phyloP scores from a whole-genome alignment of 2,329 filamentous ascomycete species.

The Monilinia vaccinii-corymbosi region DNA sequence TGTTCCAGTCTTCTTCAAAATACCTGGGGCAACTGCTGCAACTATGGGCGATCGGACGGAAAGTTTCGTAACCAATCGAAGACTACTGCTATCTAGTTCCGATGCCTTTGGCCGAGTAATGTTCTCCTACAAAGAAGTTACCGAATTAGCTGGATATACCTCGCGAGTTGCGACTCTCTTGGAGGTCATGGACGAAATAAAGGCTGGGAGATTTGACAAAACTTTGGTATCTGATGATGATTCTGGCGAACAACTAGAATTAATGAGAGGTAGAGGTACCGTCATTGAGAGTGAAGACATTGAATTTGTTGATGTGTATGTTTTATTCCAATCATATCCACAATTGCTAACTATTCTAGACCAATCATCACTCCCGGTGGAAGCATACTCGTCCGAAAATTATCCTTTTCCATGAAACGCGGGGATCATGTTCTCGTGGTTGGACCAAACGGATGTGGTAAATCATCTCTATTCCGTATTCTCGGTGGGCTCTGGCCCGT shows the following conservation, averaged over 20 bases:
- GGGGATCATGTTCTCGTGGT: conserved; percentile 87
- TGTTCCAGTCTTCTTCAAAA: conserved; percentile 90
- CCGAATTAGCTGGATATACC: conserved; percentile 91
- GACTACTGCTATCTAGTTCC: conserved; percentile 85
- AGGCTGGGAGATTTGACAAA: conserved; percentile 87
- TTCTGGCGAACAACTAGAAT: conserved; percentile 70
- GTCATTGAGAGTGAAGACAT: conserved; percentile 78
- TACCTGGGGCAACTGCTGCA: conserved; percentile 53
- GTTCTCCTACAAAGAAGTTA: conserved; percentile 97
- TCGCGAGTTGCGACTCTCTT: conserved; percentile 82
- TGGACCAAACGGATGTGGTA: conserved; percentile 94
- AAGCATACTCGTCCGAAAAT: conserved; percentile 75
- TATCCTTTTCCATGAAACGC: conserved; percentile 79
- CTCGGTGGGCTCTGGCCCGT: conserved; percentile 95
- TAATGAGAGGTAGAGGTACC: conserved; percentile 72
- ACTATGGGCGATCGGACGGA: conserved; percentile 62
- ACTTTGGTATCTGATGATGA: conserved; percentile 85
- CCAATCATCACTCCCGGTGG: conserved; percentile 97
- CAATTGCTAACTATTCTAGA: conserved; percentile 29
- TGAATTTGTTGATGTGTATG: conserved; percentile 71
- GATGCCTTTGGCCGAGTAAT: conserved; percentile 93
- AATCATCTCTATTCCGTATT: conserved; percentile 92
- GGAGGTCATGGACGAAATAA: conserved; percentile 90
- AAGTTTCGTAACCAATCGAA: conserved; percentile 85
- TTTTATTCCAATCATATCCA: conserved; percentile 16